A percentile compares a stretch with the other conserved stretches of the same genome.
Evolutionary conservation across 345 rosid species (phyloP).

Genomic region (Euphorbia lathyris): DNA sequence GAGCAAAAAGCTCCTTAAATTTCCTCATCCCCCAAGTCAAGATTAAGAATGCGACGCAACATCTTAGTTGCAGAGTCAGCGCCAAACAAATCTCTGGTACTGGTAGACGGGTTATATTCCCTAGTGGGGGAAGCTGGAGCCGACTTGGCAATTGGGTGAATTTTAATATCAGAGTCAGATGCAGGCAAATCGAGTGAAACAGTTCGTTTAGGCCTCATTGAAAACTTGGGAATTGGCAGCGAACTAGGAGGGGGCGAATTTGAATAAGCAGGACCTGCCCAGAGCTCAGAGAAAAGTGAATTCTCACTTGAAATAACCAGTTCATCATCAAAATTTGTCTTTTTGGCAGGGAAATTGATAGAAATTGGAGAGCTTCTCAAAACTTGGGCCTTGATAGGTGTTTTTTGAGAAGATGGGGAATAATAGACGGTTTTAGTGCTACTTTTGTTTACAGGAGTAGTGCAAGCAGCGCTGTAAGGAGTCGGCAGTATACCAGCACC

Average conservation of each 20-base stretch:
- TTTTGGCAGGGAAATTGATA: conserved; percentile 32
- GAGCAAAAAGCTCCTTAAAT: conserved; percentile 37
- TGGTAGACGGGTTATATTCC: conserved; percentile 36
- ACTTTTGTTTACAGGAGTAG: conserved; percentile 33
- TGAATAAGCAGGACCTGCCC: conserved; percentile 99
- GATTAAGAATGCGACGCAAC: conserved; percentile 91
- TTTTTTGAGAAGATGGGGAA: conserved; percentile 30
- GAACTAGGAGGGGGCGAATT: conserved; percentile 96
- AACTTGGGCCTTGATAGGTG: conserved; percentile 16
- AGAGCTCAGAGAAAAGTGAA: conserved; percentile 60
- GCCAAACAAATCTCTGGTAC: conserved; percentile 43
- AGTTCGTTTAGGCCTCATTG: conserved; percentile 56
- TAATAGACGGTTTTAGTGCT: conserved; percentile 22
- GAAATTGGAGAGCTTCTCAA: conserved; percentile 53
- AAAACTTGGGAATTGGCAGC: conserved; percentile 85
- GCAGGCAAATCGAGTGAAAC: conserved; percentile 57
- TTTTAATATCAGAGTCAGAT: conserved; percentile 29
- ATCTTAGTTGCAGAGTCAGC: conserved; percentile 82
- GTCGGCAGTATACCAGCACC: conserved; percentile 71
- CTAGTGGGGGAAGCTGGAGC: conserved; percentile 87
- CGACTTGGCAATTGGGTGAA: conserved; percentile 59
- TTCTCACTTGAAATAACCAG: conserved; percentile 15
- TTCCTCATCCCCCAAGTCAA: conserved; percentile 62
- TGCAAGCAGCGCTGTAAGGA: conserved; percentile 37
- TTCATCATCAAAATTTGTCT: conserved; percentile 32